Base-by-base conservation (phyloP, 1,284 basidiomycete genomes). In the Vanrija sp. region DNA sequence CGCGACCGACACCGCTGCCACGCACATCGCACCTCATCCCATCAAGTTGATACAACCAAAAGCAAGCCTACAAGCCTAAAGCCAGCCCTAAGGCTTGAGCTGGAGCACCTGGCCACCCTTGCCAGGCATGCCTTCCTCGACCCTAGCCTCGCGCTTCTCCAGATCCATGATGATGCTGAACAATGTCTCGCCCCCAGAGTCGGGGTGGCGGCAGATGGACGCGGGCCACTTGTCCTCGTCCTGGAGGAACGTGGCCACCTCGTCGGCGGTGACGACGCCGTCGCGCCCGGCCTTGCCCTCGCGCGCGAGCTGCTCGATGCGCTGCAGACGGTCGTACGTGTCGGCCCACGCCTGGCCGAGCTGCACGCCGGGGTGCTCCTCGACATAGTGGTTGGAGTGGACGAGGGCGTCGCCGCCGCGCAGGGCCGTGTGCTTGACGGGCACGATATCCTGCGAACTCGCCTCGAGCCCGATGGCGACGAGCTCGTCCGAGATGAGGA, bases 331-430 rank as follows among this genome's bases (percentile, higher is more conserved):
- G 22, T 41, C 20, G 1, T 51, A 54, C 14, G 45, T 46, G 49
- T 54, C 56, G 15, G 10, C 18, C 15, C 25, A 24, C 23, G 43
- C 45, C 16, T 36, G 7, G 1, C 37, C 47, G 27, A 54, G 51
- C 43, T 39, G 48, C 24, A 59, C 54, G 19, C 51, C 58, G 0
- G 54, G 54, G 41, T 59, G 58, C 38, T 44, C 45, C 41, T 49
- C 54, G 39, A 59, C 25, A 35, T 59, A 59, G 54, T 59, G 58
- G 54, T 59, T 59, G 22, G 58, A 56, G 54, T 59, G 58, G 7
- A 59, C 36, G 15, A 56, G 35, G 1, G 54, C 45, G 1, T 35
- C 35, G 23, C 45, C 51, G 1, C 46, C 45, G 12, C 38, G 47
- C 10, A 45, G 48, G 7, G 37, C 16, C 4, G 20, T 36, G n/a